Conservation (phyloP, 768 basidiomycete genomes). For the Lactifluus pinguis region DNA sequence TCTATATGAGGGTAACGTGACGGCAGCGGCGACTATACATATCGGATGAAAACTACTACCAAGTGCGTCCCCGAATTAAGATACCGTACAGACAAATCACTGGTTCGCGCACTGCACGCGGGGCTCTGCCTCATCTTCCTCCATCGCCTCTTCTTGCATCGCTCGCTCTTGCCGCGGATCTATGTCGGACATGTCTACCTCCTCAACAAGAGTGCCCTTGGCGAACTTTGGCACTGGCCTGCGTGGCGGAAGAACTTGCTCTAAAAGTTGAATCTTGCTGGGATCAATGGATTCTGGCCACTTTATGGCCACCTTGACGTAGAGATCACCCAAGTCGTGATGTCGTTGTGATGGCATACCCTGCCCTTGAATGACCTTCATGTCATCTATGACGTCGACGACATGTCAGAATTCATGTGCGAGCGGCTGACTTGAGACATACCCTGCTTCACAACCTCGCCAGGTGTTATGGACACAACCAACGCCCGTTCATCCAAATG, state of each 20-base stretch:
- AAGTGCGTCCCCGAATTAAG: slow-evolving; percentile 3
- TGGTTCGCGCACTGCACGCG: slow-evolving; percentile 95
- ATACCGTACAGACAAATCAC: slow-evolving; percentile 28
- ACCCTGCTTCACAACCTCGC: slow-evolving; percentile 93
- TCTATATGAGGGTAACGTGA: slow-evolving; percentile 16
- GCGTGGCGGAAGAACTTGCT: slow-evolving; percentile 79
- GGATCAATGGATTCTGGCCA: slow-evolving; percentile 83
- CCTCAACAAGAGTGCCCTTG: slow-evolving; percentile 67
- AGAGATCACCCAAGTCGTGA: slow-evolving; percentile 93
- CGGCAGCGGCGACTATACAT: slow-evolving; percentile 9
- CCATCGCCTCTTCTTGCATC: slow-evolving; percentile 70
- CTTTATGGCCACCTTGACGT: slow-evolving; percentile 73
- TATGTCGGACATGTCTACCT: slow-evolving; percentile 73
- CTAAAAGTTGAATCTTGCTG: slow-evolving; percentile 59
- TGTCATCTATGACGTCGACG: slow-evolving; percentile 46
- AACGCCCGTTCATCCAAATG: slow-evolving; percentile 92
- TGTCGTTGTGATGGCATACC: slow-evolving; percentile 99
- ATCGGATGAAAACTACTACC: slow-evolving; percentile 7
- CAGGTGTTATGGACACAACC: slow-evolving; percentile 73
- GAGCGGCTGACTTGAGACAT: slow-evolving; percentile 24
- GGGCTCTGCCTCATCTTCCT: slow-evolving; percentile 85
- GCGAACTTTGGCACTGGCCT: slow-evolving; percentile 53
- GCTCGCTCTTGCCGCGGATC: slow-evolving; percentile 54
- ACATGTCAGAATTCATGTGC: not conserved
- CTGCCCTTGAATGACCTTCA: slow-evolving; percentile 89